These are phyloP conservation scores for Penstemon davidsonii DNA, from an alignment of 257 asterid species.

Conservation along the genomic window DNA sequence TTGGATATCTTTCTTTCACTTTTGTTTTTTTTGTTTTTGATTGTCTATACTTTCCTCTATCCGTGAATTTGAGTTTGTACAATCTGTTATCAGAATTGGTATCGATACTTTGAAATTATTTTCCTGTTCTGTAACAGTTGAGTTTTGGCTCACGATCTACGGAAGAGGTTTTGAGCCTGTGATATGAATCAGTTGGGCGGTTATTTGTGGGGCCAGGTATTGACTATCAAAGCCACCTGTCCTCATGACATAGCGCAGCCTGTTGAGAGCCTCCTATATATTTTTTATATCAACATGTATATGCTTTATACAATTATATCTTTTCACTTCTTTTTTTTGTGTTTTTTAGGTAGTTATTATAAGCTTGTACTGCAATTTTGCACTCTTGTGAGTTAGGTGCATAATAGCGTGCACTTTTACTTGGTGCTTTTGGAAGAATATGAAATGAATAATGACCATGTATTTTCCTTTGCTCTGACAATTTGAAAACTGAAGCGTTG, in stretches of 20 bases:
- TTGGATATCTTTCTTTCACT: not conserved
- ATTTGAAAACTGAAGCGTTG: constrained; percentile 2
- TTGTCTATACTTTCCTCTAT: not conserved
- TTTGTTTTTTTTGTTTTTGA: not conserved
- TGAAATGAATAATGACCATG: not conserved
- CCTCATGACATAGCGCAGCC: not conserved
- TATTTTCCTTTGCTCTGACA: not conserved
- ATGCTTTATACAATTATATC: constrained; percentile 3
- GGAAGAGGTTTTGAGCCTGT: not conserved
- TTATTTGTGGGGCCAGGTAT: not conserved
- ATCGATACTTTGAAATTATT: not conserved
- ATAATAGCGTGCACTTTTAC: not conserved
- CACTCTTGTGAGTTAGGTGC: constrained; percentile 8
- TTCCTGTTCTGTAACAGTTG: not conserved
- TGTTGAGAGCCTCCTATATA: not conserved
- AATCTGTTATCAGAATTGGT: not conserved
- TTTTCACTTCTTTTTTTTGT: not conserved
- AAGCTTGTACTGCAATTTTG: not conserved
- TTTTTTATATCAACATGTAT: not conserved
- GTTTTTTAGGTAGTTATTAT: not conserved
- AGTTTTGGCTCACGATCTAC: not conserved
- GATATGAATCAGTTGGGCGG: not conserved
- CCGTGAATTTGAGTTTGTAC: not conserved
- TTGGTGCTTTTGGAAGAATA: not conserved
- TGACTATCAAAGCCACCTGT: not conserved